Evolutionary conservation across 495 filamentous ascomycete species (phyloP), one percentile per base, ranked within the genome.

Genomic region (Xylaria intraflava): DNA sequence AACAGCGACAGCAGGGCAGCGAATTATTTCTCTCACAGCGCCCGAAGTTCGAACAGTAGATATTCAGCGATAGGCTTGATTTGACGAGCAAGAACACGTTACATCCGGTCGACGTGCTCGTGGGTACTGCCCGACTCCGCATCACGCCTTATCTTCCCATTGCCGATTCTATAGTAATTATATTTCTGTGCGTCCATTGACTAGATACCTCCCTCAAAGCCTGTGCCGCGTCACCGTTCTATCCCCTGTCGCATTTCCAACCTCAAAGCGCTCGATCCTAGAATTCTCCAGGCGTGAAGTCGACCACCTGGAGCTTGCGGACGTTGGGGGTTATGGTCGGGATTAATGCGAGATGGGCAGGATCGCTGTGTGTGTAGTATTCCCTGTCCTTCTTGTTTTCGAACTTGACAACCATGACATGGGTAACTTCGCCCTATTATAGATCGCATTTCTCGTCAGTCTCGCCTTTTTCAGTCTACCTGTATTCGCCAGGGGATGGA

Each of bases 331-430:
- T 57, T 14, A 80, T 16, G 31, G 51, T 65, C 47, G 72, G 63
- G 38, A 70, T 59, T 41, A 78, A 79, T 3, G 44, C 69, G 20
- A 62, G 43, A 59, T 83, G 79, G n/a, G 65, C 72, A 0, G 75
- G 78, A 51, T 84, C 82, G n/a, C 72, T 56, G 16, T 72, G 46
- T 3, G 76, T 22, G 56, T 81, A 84, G 56, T 81, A 85, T 9
- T 74, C 62, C 27, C 77, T 65, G 56, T 85, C 83, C 46, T 75
- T 75, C n/a, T 69, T 66, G 43, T 61, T 83, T 26, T 78, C 77
- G 56, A 88, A 87, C 58, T 84, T 73, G 27, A 72, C 57, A 2
- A 88, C 66, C 55, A 86, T 86, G 0, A 60, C 77, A 59, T 89
- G 83, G 6, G 78, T 78, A 47, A 78, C 74, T 2, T 71, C 78